These are phyloP conservation scores for Persicaria maculosa DNA, from an alignment of 148 eudicot species.

Conservation along the genomic window DNA sequence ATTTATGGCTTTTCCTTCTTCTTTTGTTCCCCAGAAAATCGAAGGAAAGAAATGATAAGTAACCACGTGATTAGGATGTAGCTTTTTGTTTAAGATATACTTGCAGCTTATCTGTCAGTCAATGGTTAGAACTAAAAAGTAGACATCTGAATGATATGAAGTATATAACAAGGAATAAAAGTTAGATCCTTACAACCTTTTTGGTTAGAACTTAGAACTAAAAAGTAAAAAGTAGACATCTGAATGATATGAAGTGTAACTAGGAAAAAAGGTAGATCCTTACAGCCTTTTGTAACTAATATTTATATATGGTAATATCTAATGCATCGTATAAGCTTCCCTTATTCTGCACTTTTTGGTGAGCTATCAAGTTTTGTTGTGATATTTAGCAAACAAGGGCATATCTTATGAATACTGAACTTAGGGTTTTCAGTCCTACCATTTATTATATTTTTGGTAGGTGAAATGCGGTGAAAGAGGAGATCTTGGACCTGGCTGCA, in stretches of 20 bases:
- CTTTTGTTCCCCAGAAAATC: not conserved
- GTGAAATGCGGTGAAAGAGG: constrained; percentile 66
- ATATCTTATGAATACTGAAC: not conserved
- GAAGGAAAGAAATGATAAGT: not conserved
- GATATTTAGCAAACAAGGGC: not conserved
- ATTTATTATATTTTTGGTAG: constrained; percentile 21
- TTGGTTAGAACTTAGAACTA: not conserved
- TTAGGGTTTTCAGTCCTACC: not conserved
- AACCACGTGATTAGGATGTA: not conserved
- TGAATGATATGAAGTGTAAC: not conserved
- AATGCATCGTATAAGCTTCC: not conserved
- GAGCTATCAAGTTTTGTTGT: not conserved
- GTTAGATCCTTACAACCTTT: no score
- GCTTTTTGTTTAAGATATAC: not conserved
- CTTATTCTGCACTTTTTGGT: not conserved
- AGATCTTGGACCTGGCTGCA: constrained; percentile 72
- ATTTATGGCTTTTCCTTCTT: not conserved
- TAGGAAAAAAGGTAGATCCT: not conserved
- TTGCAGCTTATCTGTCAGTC: not conserved
- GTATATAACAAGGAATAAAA: not conserved
- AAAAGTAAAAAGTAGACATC: not conserved
- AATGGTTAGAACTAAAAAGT: not conserved
- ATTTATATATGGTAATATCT: not conserved
- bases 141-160: not conserved
- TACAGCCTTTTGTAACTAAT: no score